phyloP scores from a whole-genome alignment of 805 yeast species.

The Candida pseudofarinosa region DNA sequence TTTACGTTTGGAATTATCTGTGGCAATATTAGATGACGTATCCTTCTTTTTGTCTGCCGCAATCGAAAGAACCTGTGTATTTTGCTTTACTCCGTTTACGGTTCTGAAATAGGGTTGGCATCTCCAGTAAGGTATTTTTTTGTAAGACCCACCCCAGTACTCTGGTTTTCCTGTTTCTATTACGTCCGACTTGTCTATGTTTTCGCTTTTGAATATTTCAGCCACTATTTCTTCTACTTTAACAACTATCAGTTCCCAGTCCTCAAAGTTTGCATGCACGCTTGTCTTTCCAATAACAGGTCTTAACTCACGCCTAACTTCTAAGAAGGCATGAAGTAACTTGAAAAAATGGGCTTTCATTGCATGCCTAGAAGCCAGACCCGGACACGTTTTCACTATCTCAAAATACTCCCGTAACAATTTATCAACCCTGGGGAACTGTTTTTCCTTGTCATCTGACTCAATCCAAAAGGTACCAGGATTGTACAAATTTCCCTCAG shows the following conservation, averaged over 20 bases:
- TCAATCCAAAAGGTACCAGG: slow-evolving; percentile 82
- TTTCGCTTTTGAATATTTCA: slow-evolving; percentile 47
- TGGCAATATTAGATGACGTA: neutral
- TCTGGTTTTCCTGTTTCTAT: slow-evolving; percentile 52
- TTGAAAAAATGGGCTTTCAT: slow-evolving; percentile 94
- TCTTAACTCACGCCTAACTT: slow-evolving; percentile 73
- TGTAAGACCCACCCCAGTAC: slow-evolving; percentile 78
- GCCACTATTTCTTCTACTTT: slow-evolving; percentile 66
- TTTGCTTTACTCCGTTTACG: slow-evolving; percentile 67
- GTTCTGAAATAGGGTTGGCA: slow-evolving; percentile 93
- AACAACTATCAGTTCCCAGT: slow-evolving; percentile 51
- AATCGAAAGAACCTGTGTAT: slow-evolving; percentile 32
- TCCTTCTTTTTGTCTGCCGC: slow-evolving; percentile 32
- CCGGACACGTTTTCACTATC: slow-evolving; percentile 58
- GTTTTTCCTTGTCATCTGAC: slow-evolving; percentile 50
- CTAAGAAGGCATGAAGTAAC: slow-evolving; percentile 74
- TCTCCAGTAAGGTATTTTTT: slow-evolving; percentile 88
- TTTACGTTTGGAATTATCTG: neutral
- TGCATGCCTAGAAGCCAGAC: slow-evolving; percentile 72
- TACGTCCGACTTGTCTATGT: slow-evolving; percentile 54
- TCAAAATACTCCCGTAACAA: slow-evolving; percentile 85
- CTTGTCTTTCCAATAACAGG: slow-evolving; percentile 58
- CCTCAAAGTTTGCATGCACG: slow-evolving; percentile 32
- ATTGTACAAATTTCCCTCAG: slow-evolving; percentile 90
- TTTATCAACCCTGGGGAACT: slow-evolving; percentile 81